Percentiles rank a stretch among this genome's conserved stretches.
Evolutionary conservation across 345 rosid genomes (phyloP).

Genomic region (Populus euphratica): DNA sequence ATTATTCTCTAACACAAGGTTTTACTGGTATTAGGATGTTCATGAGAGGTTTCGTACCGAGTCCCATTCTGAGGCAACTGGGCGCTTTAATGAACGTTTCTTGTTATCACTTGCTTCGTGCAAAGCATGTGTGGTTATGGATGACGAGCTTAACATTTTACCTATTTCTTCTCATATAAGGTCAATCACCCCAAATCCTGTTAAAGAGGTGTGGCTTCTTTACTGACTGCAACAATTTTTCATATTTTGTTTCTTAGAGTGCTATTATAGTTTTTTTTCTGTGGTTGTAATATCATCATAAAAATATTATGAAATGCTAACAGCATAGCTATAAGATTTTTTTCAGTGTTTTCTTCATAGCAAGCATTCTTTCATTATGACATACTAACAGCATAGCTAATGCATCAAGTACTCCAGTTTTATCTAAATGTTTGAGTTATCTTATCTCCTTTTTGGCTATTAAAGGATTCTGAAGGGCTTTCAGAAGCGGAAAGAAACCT

Average conservation of each 20-base stretch:
- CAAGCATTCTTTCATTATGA: not conserved
- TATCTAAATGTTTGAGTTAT: not conserved
- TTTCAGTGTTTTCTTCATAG: not conserved
- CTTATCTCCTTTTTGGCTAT: constrained; percentile 13
- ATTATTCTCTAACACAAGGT: no score
- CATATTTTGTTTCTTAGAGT: not conserved
- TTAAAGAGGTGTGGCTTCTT: constrained; percentile 49
- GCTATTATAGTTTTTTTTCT: not conserved
- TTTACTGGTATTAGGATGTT: constrained; percentile 67
- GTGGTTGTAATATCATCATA: not conserved
- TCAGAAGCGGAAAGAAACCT: constrained; percentile 80
- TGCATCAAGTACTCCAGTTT: not conserved
- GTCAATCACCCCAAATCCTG: constrained; percentile 57
- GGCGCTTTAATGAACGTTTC: constrained; percentile 91
- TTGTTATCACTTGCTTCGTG: constrained; percentile 82
- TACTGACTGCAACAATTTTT: not conserved
- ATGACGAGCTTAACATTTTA: constrained; percentile 89
- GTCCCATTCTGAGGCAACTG: constrained; percentile 81
- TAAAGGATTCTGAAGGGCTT: constrained; percentile 82
- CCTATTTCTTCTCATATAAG: constrained; percentile 92
- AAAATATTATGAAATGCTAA: not conserved
- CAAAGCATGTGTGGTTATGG: constrained; percentile 89
- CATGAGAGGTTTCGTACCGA: constrained; percentile 95
- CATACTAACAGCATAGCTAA: not conserved
- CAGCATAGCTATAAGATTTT: not conserved